A percentile compares a stretch with the other conserved stretches of the same genome.
phyloP scores from a whole-genome alignment of 176 grass and related monocot genomes.

The Olyra latifolia region DNA sequence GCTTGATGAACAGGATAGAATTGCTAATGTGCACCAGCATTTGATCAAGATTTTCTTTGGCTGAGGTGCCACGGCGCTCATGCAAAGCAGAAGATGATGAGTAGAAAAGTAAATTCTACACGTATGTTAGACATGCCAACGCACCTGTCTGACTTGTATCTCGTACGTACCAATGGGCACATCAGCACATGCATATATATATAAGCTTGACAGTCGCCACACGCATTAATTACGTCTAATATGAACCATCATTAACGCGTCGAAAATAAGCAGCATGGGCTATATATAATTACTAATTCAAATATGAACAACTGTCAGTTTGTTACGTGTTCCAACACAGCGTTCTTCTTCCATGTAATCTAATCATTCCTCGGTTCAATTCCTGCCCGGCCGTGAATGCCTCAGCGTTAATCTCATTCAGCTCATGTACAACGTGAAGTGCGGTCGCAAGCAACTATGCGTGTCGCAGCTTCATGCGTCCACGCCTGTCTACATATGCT shows the following conservation, averaged over 20 bases:
- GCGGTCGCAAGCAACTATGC: not conserved
- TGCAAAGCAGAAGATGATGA: no score
- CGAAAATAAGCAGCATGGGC: not conserved
- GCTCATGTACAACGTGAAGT: not conserved
- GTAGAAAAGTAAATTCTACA: not conserved
- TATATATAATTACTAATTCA: no score
- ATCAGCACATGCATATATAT: no score
- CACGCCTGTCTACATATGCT: no score
- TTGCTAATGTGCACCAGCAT: no score
- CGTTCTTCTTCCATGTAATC: not conserved
- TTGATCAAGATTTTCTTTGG: no score
- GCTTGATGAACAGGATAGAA: no score
- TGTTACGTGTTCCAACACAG: not conserved
- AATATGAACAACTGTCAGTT: not conserved
- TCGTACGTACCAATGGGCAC: not conserved
- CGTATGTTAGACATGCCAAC: not conserved
- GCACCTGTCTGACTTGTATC: not conserved
- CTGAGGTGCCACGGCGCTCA: no score
- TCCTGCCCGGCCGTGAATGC: no score
- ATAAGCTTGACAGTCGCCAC: not conserved
- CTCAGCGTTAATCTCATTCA: not conserved
- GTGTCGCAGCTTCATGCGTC: not conserved
- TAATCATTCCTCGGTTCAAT: no score
- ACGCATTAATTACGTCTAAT: not conserved
- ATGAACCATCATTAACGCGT: not conserved